Evolutionary conservation across 2,329 filamentous ascomycete genomes (phyloP).

Genomic region (Phaeosphaeria sp.): DNA sequence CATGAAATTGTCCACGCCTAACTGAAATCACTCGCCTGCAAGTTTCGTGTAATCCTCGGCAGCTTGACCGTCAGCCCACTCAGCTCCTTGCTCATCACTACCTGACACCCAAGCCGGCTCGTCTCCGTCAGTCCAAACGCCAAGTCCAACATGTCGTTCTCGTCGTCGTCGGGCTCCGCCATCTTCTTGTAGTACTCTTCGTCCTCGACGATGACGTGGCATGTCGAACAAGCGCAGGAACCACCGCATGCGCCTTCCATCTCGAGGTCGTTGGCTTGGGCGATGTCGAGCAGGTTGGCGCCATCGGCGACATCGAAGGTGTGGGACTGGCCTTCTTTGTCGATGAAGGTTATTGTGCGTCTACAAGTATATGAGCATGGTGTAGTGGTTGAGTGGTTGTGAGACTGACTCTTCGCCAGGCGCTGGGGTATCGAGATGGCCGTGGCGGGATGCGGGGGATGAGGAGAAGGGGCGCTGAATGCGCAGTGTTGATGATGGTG

Average conservation of each 20-base stretch:
- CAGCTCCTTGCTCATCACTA: slow-evolving; percentile 87
- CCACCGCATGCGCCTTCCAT: slow-evolving; percentile 99
- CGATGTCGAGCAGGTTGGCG: slow-evolving; percentile 94
- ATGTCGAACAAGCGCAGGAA: slow-evolving; percentile 91
- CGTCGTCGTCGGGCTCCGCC: slow-evolving; percentile 58
- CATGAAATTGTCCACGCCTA: background rate
- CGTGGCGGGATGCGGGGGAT: slow-evolving; percentile 69
- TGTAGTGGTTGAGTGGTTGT: slow-evolving; percentile 3
- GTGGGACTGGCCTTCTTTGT: slow-evolving; percentile 81
- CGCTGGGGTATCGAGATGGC: slow-evolving; percentile 83
- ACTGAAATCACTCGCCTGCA: slow-evolving; percentile 92
- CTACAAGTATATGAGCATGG: slow-evolving; percentile 53
- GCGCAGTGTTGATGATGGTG: slow-evolving; percentile 3
- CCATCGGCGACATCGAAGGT: slow-evolving; percentile 83
- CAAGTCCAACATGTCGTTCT: slow-evolving; percentile 69
- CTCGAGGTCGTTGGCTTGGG: slow-evolving; percentile 91
- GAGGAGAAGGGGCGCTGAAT: slow-evolving; percentile 67
- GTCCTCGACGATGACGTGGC: slow-evolving; percentile 84
- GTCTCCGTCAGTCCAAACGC: slow-evolving; percentile 92
- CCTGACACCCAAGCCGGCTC: slow-evolving; percentile 83
- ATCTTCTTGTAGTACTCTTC: slow-evolving; percentile 79
- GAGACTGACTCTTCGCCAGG: slow-evolving; percentile 84
- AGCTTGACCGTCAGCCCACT: slow-evolving; percentile 86
- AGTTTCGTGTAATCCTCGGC: slow-evolving; percentile 91
- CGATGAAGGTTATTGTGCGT: slow-evolving; percentile 88